Conservation (phyloP, 192 early-diverging fungal species). For the Linnemannia schmuckeri region DNA sequence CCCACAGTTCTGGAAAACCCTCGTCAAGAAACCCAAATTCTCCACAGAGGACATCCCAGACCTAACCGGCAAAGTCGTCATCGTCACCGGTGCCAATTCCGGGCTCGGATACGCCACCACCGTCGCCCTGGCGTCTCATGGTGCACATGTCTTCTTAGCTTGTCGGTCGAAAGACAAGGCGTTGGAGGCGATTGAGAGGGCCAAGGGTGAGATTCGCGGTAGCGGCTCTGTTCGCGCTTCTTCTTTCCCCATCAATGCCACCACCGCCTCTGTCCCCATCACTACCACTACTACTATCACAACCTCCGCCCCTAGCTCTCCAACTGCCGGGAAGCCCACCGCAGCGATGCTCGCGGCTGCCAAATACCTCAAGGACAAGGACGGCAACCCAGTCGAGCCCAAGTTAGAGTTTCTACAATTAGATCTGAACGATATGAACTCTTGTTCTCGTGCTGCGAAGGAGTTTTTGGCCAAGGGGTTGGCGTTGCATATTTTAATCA, state of each 20-base stretch:
- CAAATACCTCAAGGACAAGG: not conserved
- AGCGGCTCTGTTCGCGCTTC: too few relatives aligned
- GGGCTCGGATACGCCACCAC: slow-evolving; percentile 53
- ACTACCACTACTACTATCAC: too few relatives aligned
- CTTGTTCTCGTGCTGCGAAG: slow-evolving; percentile 40
- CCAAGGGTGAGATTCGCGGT: slow-evolving; percentile 11
- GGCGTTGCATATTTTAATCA: slow-evolving; percentile 64
- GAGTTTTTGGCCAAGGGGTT: slow-evolving; percentile 52
- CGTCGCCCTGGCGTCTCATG: slow-evolving; percentile 38
- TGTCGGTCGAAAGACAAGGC: slow-evolving; percentile 28
- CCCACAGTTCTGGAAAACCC: slow-evolving; percentile 42
- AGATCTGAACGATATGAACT: slow-evolving; percentile 52
- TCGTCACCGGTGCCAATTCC: slow-evolving; percentile 65
- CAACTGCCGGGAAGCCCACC: too few relatives aligned
- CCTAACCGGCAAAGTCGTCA: slow-evolving; percentile 58
- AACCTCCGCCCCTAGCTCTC: too few relatives aligned
- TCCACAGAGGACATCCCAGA: slow-evolving; percentile 53
- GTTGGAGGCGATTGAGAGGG: slow-evolving; percentile 27
- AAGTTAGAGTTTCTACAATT: slow-evolving; percentile 50
- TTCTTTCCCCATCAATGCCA: too few relatives aligned
- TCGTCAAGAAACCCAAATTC: slow-evolving; percentile 34
- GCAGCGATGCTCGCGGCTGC: not conserved
- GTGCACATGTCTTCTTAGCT: slow-evolving; percentile 42
- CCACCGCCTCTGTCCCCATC: too few relatives aligned
- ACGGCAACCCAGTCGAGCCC: not conserved